A percentile compares a stretch with the other conserved stretches of the same genome.
Evolutionary conservation across 2,329 filamentous ascomycete species (phyloP).

Genomic region (Davidsoniella neocaledoniae): DNA sequence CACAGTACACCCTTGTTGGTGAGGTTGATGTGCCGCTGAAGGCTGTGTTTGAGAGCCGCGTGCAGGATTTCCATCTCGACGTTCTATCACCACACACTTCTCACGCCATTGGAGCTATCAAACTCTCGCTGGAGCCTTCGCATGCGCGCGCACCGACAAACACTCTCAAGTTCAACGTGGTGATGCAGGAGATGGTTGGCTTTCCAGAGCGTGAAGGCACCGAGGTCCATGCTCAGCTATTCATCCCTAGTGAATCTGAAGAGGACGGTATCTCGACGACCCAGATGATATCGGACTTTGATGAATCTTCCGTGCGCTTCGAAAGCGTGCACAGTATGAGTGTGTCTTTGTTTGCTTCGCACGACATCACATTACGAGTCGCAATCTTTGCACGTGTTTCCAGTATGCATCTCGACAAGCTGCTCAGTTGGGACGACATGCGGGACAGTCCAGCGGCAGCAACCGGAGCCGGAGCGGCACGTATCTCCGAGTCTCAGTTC

Average conservation of each 20-base stretch:
- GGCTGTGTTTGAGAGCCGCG: constrained; percentile 84
- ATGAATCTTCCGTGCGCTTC: constrained; percentile 81
- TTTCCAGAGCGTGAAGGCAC: constrained; percentile 93
- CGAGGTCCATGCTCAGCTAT: constrained; percentile 92
- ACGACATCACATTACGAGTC: constrained; percentile 60
- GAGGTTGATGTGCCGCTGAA: constrained; percentile 84
- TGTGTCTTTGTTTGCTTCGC: constrained; percentile 55
- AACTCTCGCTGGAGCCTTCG: constrained; percentile 81
- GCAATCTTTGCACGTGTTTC: constrained; percentile 86
- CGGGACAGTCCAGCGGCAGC: constrained; percentile 44
- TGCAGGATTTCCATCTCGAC: constrained; percentile 86
- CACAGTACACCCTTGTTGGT: constrained; percentile 79
- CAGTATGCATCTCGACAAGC: constrained; percentile 86
- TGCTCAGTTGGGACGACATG: constrained; percentile 98
- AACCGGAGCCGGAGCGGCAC: constrained; percentile 25
- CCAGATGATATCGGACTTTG: constrained; percentile 84
- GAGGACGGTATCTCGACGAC: constrained; percentile 78
- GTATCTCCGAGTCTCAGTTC: constrained; percentile 83
- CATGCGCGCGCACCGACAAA: constrained; percentile 82
- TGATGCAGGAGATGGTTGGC: constrained; percentile 90
- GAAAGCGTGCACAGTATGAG: constrained; percentile 99
- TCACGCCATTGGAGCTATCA: constrained; percentile 77
- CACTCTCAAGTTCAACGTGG: constrained; percentile 93
- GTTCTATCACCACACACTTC: constrained; percentile 85
- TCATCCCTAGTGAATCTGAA: constrained; percentile 77